Evolutionary conservation across 768 basidiomycete species (phyloP).

Genomic region (Lactarius pseudohatsudake): DNA sequence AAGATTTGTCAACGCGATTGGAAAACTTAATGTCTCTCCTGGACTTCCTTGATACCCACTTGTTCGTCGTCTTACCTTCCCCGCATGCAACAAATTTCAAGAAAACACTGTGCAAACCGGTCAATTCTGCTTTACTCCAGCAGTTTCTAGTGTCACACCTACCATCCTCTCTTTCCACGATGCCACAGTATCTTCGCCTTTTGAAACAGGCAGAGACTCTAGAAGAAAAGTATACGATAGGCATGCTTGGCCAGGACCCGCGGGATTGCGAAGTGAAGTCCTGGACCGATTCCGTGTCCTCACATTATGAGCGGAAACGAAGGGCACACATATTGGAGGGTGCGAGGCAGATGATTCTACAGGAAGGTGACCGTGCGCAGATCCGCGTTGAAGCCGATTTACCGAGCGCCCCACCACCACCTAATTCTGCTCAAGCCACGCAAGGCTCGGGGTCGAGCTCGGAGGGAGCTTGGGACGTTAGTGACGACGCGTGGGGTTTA

Average conservation of each 20-base stretch:
- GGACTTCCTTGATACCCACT: constrained; percentile 57
- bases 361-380: constrained; percentile 38
- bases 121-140: constrained; percentile 60
- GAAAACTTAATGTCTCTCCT: constrained; percentile 56
- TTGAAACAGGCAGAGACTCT: constrained; percentile 60
- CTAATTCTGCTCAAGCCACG: constrained; percentile 4
- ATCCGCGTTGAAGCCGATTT: constrained; percentile 38
- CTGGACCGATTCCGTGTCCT: constrained; percentile 68
- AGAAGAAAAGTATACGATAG: constrained; percentile 56
- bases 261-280: constrained; percentile 55
- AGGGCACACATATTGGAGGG: constrained; percentile 63
- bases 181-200: constrained; percentile 63
- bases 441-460: constrained; percentile 23
- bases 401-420: neutral
- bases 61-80: constrained; percentile 58
- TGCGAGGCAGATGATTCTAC: constrained; percentile 56
- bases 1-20: constrained; percentile 45
- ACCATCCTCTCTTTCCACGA: constrained; percentile 58
- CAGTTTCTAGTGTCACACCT: constrained; percentile 68
- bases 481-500: constrained; percentile 46
- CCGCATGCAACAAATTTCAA: constrained; percentile 48
- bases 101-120: constrained; percentile 58
- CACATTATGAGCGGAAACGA: constrained; percentile 79
- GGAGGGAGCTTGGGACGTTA: constrained; percentile 28
- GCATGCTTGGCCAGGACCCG: constrained; percentile 48